Conservation (phyloP, 768 basidiomycete species). For the Psilocybe cyanescens region DNA sequence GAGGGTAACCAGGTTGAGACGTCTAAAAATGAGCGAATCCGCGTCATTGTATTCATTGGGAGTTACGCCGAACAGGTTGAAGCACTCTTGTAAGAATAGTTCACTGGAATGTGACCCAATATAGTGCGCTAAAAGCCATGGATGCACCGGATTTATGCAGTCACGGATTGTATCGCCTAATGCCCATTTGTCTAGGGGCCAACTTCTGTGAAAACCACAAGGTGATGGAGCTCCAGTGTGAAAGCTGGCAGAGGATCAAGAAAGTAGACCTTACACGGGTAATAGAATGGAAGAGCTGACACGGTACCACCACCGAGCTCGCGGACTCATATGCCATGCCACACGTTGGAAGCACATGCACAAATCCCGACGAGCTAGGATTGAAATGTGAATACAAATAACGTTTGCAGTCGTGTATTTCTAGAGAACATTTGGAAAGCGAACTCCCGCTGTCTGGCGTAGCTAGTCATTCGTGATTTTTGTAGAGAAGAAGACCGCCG, state of each 20-base stretch:
- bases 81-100: background rate
- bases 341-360: background rate
- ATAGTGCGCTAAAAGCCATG: background rate
- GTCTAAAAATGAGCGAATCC: background rate
- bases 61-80: constrained; percentile 5
- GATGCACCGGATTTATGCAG: background rate
- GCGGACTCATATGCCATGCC: background rate
- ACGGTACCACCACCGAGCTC: background rate
- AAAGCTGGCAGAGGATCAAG: background rate
- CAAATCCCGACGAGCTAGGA: background rate
- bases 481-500: background rate
- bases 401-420: background rate
- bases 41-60: constrained; percentile 1
- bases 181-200: no score
- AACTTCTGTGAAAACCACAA: background rate
- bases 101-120: background rate
- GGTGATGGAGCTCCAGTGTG: background rate
- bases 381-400: background rate
- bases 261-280: background rate
- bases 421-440: background rate
- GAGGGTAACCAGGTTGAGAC: background rate
- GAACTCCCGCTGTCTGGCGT: no score
- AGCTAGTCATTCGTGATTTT: background rate
- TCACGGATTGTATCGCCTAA: background rate
- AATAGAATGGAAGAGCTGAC: background rate